phyloP scores from a whole-genome alignment of 257 asterid genomes.

The Rehmannia glutinosa region DNA sequence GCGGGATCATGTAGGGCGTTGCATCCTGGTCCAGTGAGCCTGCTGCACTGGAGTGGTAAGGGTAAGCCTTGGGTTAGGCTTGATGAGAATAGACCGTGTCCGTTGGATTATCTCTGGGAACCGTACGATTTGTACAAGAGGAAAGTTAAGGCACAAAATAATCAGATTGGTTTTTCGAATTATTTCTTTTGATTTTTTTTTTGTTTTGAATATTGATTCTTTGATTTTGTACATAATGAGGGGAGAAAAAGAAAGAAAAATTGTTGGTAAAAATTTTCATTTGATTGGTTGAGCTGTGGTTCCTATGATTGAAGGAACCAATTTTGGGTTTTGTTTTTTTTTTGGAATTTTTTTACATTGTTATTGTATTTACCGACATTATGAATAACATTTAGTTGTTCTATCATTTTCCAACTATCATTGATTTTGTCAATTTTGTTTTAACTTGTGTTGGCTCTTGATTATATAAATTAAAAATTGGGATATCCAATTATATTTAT shows the following conservation, averaged over 20 bases:
- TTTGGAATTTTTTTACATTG: slow-evolving; percentile 9
- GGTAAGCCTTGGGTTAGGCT: slow-evolving; percentile 87
- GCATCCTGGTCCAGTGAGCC: slow-evolving; percentile 83
- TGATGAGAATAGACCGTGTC: slow-evolving; percentile 65
- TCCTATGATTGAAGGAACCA: slow-evolving; percentile 34
- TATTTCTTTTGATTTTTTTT: slow-evolving; percentile 27
- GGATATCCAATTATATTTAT: neutral
- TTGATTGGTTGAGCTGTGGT: slow-evolving; percentile 13
- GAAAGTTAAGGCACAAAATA: slow-evolving; percentile 25
- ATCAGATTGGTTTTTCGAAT: slow-evolving; percentile 33
- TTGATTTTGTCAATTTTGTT: too few relatives aligned
- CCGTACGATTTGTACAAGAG: slow-evolving; percentile 61
- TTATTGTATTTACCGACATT: slow-evolving; percentile 13
- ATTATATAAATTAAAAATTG: too few relatives aligned
- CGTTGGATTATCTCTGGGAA: slow-evolving; percentile 75
- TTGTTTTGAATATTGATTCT: slow-evolving; percentile 18
- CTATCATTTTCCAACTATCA: too few relatives aligned
- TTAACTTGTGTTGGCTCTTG: too few relatives aligned
- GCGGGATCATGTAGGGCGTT: slow-evolving; percentile 68
- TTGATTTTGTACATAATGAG: slow-evolving; percentile 40
- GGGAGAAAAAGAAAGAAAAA: neutral
- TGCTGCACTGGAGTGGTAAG: slow-evolving; percentile 51
- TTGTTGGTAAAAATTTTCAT: neutral
- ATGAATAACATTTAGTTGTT: slow-evolving; percentile 26
- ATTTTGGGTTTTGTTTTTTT: too few relatives aligned